phyloP scores from a whole-genome alignment of 495 filamentous ascomycete species.

The Penicillium flavigenum region DNA sequence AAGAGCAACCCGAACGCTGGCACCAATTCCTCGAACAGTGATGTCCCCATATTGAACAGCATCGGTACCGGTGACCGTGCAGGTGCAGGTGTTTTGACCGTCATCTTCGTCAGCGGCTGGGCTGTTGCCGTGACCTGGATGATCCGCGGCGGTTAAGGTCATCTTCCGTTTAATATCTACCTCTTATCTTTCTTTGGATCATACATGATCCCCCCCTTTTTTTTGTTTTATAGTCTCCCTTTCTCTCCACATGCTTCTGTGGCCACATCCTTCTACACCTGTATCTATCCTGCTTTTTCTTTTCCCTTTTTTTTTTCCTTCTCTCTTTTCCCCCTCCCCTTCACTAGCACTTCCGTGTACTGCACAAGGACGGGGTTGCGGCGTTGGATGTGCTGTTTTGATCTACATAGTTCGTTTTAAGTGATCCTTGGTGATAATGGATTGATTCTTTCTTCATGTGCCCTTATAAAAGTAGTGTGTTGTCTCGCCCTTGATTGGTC shows the following conservation, averaged over 20 bases:
- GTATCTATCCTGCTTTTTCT: slow-evolving; percentile 18
- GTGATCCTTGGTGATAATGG: slow-evolving; percentile 3
- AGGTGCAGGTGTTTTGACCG: slow-evolving; percentile 65
- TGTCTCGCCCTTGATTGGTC: slow-evolving; percentile 7
- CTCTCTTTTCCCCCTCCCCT: slow-evolving; percentile 5
- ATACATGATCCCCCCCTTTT: slow-evolving; percentile 15
- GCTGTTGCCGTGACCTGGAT: slow-evolving; percentile 49
- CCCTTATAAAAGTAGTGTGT: not conserved
- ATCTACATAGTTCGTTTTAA: slow-evolving; percentile 3
- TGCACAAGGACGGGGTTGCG: slow-evolving; percentile 14
- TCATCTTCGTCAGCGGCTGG: slow-evolving; percentile 55
- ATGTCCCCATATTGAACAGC: slow-evolving; percentile 26
- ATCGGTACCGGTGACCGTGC: slow-evolving; percentile 60
- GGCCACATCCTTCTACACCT: slow-evolving; percentile 9
- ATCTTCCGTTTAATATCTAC: slow-evolving; percentile 7
- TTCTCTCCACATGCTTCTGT: slow-evolving; percentile 9
- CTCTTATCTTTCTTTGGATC: slow-evolving; percentile 5
- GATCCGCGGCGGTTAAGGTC: slow-evolving; percentile 33
- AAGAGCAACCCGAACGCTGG: slow-evolving; percentile 61
- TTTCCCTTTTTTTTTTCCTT: not conserved
- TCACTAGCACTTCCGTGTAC: slow-evolving; percentile 15
- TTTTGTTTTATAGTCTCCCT: slow-evolving; percentile 21
- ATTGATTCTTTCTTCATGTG: not conserved
- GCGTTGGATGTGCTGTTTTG: slow-evolving; percentile 17
- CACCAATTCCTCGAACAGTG: slow-evolving; percentile 25